Evolutionary conservation across 2,329 filamentous ascomycete species (phyloP).

Genomic region (Aspergillus piperis): DNA sequence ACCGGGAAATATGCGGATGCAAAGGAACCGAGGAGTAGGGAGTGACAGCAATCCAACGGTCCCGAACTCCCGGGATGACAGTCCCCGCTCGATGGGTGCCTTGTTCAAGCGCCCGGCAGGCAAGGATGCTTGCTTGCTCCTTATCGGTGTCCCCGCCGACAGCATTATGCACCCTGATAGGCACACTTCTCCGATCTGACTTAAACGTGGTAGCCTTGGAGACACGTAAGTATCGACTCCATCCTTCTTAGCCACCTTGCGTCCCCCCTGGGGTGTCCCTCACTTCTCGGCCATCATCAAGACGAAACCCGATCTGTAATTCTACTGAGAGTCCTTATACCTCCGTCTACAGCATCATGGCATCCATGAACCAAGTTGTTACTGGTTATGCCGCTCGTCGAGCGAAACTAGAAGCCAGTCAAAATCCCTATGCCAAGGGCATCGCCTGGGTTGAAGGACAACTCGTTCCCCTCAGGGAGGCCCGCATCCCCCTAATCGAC

Average conservation of each 20-base stretch:
- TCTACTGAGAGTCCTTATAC: too few relatives aligned
- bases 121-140: too few relatives aligned
- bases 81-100: too few relatives aligned
- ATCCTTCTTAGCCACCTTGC: background rate
- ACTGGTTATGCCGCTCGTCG: conserved; percentile 38
- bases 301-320: background rate
- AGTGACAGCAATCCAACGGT: too few relatives aligned
- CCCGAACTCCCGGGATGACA: too few relatives aligned
- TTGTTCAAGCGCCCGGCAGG: too few relatives aligned
- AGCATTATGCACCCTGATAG: background rate
- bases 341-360: background rate
- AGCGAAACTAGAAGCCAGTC: conserved; percentile 33
- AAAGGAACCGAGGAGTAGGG: too few relatives aligned
- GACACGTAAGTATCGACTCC: background rate
- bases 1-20: too few relatives aligned
- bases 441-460: conserved; percentile 52
- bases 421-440: conserved; percentile 47
- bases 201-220: background rate
- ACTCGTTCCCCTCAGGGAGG: conserved; percentile 46
- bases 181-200: background rate
- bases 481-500: conserved; percentile 20
- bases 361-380: conserved; percentile 31
- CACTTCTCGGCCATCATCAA: background rate
- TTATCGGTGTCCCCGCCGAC: too few relatives aligned
- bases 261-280: background rate